Percentiles rank a stretch among this genome's conserved stretches.
Evolutionary conservation across 75 land plant species (phyloP).

Genomic region (Ceratopteris richardii): DNA sequence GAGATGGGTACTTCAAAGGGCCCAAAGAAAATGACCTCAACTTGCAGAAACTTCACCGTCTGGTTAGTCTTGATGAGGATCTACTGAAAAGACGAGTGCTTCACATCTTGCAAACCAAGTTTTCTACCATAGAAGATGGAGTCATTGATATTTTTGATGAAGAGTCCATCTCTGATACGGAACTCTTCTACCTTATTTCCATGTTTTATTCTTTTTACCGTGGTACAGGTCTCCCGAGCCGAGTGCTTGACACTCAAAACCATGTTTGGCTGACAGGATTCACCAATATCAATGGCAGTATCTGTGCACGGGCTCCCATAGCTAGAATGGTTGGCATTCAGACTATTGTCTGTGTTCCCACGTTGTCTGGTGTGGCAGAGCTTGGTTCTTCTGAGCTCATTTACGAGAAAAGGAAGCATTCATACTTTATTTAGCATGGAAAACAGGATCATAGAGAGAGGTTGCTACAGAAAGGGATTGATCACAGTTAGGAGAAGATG

Average conservation of each 20-base stretch:
- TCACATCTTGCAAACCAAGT: constrained; percentile 55
- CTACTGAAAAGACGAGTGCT: constrained; percentile 65
- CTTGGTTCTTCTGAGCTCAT: constrained; percentile 69
- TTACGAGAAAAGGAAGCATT: constrained; percentile 18
- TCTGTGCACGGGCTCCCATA: constrained; percentile 50
- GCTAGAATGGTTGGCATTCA: constrained; percentile 51
- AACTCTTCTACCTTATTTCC: constrained; percentile 92
- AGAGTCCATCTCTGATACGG: constrained; percentile 86
- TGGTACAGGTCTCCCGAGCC: constrained; percentile 58
- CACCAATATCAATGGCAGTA: constrained; percentile 9
- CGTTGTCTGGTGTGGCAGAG: constrained; percentile 55
- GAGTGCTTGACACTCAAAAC: constrained; percentile 29
- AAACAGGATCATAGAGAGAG: too few relatives aligned
- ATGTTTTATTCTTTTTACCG: constrained; percentile 71
- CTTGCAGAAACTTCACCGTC: too few relatives aligned
- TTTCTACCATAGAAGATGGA: not conserved
- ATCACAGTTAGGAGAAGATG: too few relatives aligned
- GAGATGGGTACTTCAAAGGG: constrained; percentile 71
- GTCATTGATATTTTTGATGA: constrained; percentile 28
- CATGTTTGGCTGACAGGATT: constrained; percentile 45
- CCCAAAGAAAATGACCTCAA: not conserved
- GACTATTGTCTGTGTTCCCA: constrained; percentile 64
- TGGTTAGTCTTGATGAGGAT: constrained; percentile 41
- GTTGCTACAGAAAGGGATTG: too few relatives aligned
- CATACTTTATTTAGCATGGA: too few relatives aligned